Evolutionary conservation across 805 yeast genomes (phyloP).

Genomic region (Metschnikowia lochheadii): DNA sequence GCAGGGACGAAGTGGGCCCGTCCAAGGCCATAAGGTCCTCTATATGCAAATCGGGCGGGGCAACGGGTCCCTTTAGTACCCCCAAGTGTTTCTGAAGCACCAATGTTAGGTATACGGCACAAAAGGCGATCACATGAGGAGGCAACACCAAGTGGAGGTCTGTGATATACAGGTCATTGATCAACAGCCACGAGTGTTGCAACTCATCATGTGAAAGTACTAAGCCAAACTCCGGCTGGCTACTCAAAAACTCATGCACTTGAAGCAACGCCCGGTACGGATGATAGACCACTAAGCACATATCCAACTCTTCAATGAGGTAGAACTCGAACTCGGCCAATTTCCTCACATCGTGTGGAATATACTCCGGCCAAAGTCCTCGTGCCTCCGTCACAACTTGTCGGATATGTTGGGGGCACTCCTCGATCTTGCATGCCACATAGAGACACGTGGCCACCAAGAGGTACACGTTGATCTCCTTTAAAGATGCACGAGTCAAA

Average conservation of each 20-base stretch:
- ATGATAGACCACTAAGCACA: conserved; percentile 68
- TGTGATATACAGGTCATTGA: conserved; percentile 86
- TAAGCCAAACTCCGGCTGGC: conserved; percentile 29
- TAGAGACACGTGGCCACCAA: conserved; percentile 82
- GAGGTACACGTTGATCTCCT: conserved; percentile 79
- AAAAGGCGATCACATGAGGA: conserved; percentile 82
- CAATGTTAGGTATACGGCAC: conserved; percentile 76
- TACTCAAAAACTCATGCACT: conserved; percentile 42
- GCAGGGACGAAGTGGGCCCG: conserved; percentile 2
- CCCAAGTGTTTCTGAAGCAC: conserved; percentile 45
- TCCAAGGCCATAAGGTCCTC: conserved; percentile 34
- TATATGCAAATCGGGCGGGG: conserved; percentile 26
- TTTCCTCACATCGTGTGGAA: conserved; percentile 86
- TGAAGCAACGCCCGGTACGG: conserved; percentile 64
- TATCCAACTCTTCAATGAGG: conserved; percentile 79
- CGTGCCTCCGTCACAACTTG: conserved; percentile 81
- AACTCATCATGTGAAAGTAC: conserved; percentile 58
- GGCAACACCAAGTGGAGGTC: conserved; percentile 80
- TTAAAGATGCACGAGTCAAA: conserved; percentile 62
- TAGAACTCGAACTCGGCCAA: conserved; percentile 96
- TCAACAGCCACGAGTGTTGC: conserved; percentile 83
- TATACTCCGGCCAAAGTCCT: conserved; percentile 89
- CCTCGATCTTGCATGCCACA: conserved; percentile 90
- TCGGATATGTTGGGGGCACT: conserved; percentile 90
- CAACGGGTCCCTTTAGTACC: conserved; percentile 12